Evolutionary conservation across 2,329 filamentous ascomycete genomes (phyloP).

Genomic region (Camptophora hylomeconis): DNA sequence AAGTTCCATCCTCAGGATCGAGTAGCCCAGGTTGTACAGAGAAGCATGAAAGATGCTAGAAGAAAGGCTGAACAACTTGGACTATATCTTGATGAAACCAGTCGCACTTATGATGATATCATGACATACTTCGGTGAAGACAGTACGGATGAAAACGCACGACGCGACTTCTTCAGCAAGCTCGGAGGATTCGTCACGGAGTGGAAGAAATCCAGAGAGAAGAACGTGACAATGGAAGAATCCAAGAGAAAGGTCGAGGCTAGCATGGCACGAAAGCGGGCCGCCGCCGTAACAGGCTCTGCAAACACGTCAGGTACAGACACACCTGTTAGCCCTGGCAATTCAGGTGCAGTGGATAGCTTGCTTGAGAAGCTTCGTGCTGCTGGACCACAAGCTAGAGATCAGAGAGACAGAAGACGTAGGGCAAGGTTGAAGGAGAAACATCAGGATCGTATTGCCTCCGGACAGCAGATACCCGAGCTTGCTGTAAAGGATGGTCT

Average conservation of each 20-base stretch:
- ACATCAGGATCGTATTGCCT: constrained; percentile 80
- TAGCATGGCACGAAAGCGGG: constrained; percentile 74
- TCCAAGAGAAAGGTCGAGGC: constrained; percentile 73
- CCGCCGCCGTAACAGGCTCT: constrained; percentile 49
- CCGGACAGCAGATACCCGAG: constrained; percentile 78
- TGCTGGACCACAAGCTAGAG: constrained; percentile 76
- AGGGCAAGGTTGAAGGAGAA: constrained; percentile 79
- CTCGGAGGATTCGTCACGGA: constrained; percentile 79
- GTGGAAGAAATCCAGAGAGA: constrained; percentile 92
- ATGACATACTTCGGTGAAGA: constrained; percentile 97
- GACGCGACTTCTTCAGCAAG: constrained; percentile 90
- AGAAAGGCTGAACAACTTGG: constrained; percentile 94
- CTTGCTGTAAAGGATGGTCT: constrained; percentile 41
- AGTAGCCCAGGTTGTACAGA: constrained; percentile 78
- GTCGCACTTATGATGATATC: constrained; percentile 81
- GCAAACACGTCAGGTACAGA: constrained; percentile 19
- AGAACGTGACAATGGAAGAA: constrained; percentile 78
- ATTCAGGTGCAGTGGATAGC: constrained; percentile 88
- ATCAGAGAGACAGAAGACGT: constrained; percentile 77
- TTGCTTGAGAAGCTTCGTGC: constrained; percentile 88
- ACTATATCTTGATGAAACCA: constrained; percentile 87
- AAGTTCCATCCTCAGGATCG: constrained; percentile 97
- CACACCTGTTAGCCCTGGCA: constrained; percentile 43
- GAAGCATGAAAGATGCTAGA: constrained; percentile 90
- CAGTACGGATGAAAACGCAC: constrained; percentile 76